Evolutionary conservation across 2,329 filamentous ascomycete species (phyloP).

Genomic region (Huntiella abstrusa): DNA sequence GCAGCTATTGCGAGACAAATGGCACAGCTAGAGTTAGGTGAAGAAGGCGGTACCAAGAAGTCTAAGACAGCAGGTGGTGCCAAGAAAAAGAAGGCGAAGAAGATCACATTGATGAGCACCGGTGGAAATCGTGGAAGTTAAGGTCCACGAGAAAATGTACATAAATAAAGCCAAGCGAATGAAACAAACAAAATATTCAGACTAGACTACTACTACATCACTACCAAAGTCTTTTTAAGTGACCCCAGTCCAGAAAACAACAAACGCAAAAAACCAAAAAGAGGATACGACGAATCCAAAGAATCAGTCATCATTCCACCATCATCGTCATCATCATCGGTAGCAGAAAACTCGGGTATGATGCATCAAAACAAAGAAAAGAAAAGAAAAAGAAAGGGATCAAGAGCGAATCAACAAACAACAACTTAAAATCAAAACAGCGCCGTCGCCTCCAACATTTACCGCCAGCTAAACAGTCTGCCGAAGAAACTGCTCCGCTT

Average conservation of each 20-base stretch:
- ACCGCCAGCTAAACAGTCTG: slow-evolving; percentile 10
- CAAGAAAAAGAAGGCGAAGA: background rate
- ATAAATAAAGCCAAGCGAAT: background rate
- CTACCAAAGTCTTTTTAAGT: background rate
- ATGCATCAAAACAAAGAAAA: slow-evolving; percentile 9
- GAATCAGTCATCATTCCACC: background rate
- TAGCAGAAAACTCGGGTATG: slow-evolving; percentile 10
- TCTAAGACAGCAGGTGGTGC: slow-evolving; percentile 10
- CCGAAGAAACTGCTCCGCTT: slow-evolving; percentile 9
- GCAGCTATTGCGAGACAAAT: slow-evolving; percentile 43
- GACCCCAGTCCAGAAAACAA: background rate
- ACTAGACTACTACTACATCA: background rate
- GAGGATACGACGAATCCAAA: slow-evolving; percentile 1
- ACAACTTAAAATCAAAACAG: slow-evolving; percentile 1
- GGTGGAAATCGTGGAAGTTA: slow-evolving; percentile 5
- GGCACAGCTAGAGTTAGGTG: slow-evolving; percentile 30
- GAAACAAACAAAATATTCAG: background rate
- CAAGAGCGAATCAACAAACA: slow-evolving; percentile 1
- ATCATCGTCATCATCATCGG: too few relatives aligned
- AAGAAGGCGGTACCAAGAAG: slow-evolving; percentile 12
- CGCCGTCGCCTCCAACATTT: background rate
- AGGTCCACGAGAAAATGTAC: background rate
- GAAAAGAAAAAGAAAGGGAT: background rate
- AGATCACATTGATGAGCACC: slow-evolving; percentile 10
- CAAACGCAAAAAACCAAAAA: background rate